Base-by-base conservation (phyloP, 2,329 filamentous ascomycete species). In the Phialophora macrospora region DNA sequence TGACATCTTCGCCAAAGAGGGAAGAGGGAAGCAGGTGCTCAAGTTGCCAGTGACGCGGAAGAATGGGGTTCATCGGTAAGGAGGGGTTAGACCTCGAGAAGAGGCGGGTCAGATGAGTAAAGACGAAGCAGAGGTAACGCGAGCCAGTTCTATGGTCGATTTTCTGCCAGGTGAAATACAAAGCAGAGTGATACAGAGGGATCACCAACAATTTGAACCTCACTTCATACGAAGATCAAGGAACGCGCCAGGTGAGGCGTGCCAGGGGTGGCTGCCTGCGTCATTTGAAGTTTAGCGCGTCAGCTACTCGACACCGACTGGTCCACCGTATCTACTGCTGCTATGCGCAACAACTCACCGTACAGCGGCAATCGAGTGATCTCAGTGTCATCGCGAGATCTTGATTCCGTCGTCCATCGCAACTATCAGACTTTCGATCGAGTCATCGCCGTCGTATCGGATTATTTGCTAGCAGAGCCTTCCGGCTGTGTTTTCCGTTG, bases 1-100 rank as follows among this genome's bases (percentile, higher is more conserved):
- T 71, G 93, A 72, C 72, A 73, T 73, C 7, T 49, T 66, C 57
- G 56, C 48, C n/a, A 28, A 41, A 54, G 57, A n/a, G 57, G 30
- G 12, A 34, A 26, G 22, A 28, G n/a, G 11, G n/a, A 49, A 12
- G 56, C 38, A 49, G 38, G 11, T 44, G 38, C 38, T 28, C 41
- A 48, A 17, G 24, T 17, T 12, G 24, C 17, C 30, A 48, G 14
- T 26, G 26, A 4, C 2, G 11, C 2, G 11, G 26, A n/a, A 28
- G 41, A n/a, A 59, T 24, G 4, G 48, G 4, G 48, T 22, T 51
- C 48, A 51, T 51, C 20, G 48, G 48, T 1, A 51, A 22, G 48
- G 48, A 4, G 46, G 11, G 20, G 6, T 11, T 20, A 11, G 11
- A 26, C 17, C 20, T 26, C 17, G 12, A 44, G 38, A n/a, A 20